phyloP scores from a whole-genome alignment of 192 early-diverging fungal species.

The Jimgerdemannia flammicorona region DNA sequence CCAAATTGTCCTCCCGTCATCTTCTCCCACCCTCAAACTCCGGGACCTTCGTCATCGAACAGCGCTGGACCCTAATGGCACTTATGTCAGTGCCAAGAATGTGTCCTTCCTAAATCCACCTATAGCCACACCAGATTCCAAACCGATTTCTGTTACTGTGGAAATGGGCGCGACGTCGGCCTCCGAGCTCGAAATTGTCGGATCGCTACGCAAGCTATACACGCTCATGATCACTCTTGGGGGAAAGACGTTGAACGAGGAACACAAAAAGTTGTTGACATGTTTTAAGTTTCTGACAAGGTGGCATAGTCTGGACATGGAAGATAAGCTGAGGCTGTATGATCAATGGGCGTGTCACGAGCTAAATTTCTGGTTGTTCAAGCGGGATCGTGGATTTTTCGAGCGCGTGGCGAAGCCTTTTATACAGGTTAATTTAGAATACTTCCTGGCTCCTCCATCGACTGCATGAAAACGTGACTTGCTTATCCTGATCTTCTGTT shows the following conservation, averaged over 20 bases:
- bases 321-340: slow-evolving; percentile 31
- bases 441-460: background rate
- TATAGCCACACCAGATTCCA: background rate
- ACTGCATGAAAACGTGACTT: no score
- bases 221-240: slow-evolving; percentile 27
- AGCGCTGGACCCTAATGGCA: background rate
- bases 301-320: slow-evolving; percentile 24
- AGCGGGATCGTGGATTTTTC: slow-evolving; percentile 41
- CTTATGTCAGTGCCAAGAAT: slow-evolving; percentile 8
- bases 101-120: slow-evolving; percentile 5
- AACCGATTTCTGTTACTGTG: slow-evolving; percentile 11
- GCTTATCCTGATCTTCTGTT: no score
- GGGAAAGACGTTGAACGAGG: slow-evolving; percentile 5
- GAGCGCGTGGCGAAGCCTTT: slow-evolving; percentile 25
- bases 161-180: slow-evolving; percentile 18
- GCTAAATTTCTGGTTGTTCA: slow-evolving; percentile 44
- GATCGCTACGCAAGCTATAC: slow-evolving; percentile 26
- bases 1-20: slow-evolving; percentile 1
- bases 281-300: slow-evolving; percentile 28
- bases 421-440: slow-evolving; percentile 32
- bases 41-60: slow-evolving; percentile 11
- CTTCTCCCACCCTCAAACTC: background rate
- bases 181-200: slow-evolving; percentile 24
- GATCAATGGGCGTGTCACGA: slow-evolving; percentile 38
- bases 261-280: slow-evolving; percentile 1